Percentiles rank a stretch among this genome's conserved stretches.
These are phyloP conservation scores for Verticillium klebahnii DNA, from an alignment of 2,329 filamentous ascomycete genomes.

Conservation along the genomic window DNA sequence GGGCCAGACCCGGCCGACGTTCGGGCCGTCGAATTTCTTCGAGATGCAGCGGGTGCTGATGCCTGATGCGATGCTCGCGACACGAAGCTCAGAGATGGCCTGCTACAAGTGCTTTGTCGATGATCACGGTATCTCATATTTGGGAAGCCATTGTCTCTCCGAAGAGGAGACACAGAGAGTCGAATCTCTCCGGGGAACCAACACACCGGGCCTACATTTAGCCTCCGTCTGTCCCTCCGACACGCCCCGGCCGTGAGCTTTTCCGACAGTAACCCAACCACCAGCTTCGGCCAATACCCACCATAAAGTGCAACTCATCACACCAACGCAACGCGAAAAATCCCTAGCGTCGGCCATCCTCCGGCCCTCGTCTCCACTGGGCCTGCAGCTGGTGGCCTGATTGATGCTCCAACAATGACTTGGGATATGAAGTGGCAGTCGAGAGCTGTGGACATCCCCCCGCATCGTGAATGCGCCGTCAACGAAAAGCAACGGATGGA, in stretches of 20 bases:
- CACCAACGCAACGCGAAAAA: background rate
- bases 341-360: background rate
- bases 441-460: background rate
- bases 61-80: background rate
- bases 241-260: background rate
- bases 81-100: background rate
- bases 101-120: too few relatives aligned
- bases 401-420: background rate
- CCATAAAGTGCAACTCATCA: background rate
- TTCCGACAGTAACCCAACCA: background rate
- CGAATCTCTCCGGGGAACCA: too few relatives aligned
- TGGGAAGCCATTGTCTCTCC: too few relatives aligned
- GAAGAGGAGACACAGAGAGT: too few relatives aligned
- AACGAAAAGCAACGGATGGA: background rate
- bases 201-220: background rate
- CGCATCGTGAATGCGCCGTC: background rate
- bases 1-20: background rate
- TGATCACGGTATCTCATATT: too few relatives aligned
- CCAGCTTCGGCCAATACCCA: background rate
- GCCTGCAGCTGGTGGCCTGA: background rate
- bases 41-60: background rate
- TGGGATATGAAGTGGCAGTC: background rate
- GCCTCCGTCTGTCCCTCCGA: background rate
- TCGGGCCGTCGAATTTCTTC: background rate
- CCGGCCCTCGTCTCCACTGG: background rate